Percentiles rank a stretch among this genome's conserved stretches.
Conservation (phyloP, 441 rosid species). For the Gossypium davidsonii region DNA sequence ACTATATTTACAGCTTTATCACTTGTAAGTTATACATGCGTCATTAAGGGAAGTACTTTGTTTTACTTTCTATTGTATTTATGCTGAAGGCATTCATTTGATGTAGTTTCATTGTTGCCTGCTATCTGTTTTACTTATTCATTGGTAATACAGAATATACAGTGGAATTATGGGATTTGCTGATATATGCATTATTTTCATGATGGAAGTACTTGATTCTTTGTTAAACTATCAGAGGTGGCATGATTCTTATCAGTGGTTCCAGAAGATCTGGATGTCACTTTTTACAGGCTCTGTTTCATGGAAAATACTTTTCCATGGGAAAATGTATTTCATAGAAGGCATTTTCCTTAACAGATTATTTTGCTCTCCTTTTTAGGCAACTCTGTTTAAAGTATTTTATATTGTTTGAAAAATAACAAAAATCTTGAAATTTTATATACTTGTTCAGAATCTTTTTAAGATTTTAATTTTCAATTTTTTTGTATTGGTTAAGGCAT, state of each 20-base stretch:
- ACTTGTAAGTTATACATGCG: constrained; percentile 52
- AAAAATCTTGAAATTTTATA: not conserved
- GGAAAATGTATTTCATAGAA: not conserved
- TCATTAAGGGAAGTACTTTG: not conserved
- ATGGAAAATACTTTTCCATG: too few relatives aligned
- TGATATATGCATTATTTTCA: not conserved
- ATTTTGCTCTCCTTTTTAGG: not conserved
- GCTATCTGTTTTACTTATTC: not conserved
- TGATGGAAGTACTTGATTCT: not conserved
- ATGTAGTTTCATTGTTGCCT: not conserved
- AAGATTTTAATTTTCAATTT: not conserved
- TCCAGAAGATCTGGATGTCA: not conserved
- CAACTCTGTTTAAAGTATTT: not conserved
- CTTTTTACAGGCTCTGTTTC: not conserved
- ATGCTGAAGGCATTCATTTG: not conserved
- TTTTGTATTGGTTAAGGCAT: constrained; percentile 6
- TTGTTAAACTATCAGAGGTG: not conserved
- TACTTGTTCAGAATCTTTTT: not conserved
- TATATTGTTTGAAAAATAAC: not conserved
- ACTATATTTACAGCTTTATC: constrained; percentile 83
- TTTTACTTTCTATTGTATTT: constrained; percentile 1
- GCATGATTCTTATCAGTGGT: not conserved
- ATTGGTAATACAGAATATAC: not conserved
- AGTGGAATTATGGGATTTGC: not conserved
- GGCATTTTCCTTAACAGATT: not conserved